Base-by-base conservation (phyloP, 202 grass and related monocot genomes). In the Musa balbisiana region DNA sequence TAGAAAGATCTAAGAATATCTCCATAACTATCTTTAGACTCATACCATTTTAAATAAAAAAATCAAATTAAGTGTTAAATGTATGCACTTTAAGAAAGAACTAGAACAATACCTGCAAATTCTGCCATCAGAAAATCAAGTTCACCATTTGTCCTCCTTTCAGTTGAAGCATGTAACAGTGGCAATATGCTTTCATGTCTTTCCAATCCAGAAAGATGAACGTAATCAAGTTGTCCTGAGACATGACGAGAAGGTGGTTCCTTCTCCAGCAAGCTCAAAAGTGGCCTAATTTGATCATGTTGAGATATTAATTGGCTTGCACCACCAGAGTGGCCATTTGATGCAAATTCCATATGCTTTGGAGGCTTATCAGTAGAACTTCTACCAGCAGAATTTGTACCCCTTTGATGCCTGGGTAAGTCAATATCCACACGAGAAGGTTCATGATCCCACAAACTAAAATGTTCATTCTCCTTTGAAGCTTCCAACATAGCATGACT, bases 161-260 rank as follows among this genome's bases (percentile, higher is more conserved):
- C 89, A 27, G 91, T 83, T 65, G 88, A 95, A 71, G 84, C 69
- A 89, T 99, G 95, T 62, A 99, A 84, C 67, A 99, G 87, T 53
- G 95, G 95, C 74, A 99, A 86, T 80, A 99, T 95, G 55, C 91
- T 99, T 80, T 99, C 95, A 83, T 99, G 95, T 53, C 80, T 93
- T 88, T 89, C 91, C 74, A 99, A 67, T 80, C 95, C 95, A 87
- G 95, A 94, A 55, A 95, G 78, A 52, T 80, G 77, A 69, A 87
- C 85, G n/a, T 95, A 94, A 86, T 99, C 95, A 77, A 99, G 87
- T 81, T 99, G 95, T 55, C 95, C 95, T 82, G 95, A 99, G 82
- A 92, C 91, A 85, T 89, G 89, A 33, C 95, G 95, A 51, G 95
- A 99, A 65, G 91, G 91, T 49, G 91, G 89, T 82, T 99, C 95